These are phyloP conservation scores for Colletotrichum nymphaeae DNA, from an alignment of 2,329 filamentous ascomycete genomes.

Conservation along the genomic window DNA sequence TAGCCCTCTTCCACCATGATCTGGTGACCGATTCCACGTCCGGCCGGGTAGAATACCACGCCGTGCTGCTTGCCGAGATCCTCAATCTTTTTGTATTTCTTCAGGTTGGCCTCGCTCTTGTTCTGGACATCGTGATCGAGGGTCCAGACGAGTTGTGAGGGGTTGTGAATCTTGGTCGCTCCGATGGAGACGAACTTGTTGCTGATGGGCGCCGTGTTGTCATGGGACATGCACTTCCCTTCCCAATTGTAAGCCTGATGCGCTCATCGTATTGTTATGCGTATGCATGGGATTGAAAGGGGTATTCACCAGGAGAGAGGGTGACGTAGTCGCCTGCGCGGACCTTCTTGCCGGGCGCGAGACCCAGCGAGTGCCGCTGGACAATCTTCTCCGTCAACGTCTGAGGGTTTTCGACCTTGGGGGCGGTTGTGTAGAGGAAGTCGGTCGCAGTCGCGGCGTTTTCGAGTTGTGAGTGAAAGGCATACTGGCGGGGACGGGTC, in stretches of 20 bases:
- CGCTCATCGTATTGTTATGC: neutral
- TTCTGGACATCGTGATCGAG: slow-evolving; percentile 93
- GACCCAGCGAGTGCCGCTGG: slow-evolving; percentile 81
- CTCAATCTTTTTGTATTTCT: slow-evolving; percentile 86
- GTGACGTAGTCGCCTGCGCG: slow-evolving; percentile 86
- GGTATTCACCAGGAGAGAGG: slow-evolving; percentile 63
- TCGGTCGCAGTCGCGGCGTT: slow-evolving; percentile 61
- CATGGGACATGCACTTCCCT: slow-evolving; percentile 80
- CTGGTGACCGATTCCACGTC: slow-evolving; percentile 86
- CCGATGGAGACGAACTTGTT: slow-evolving; percentile 84
- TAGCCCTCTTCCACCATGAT: slow-evolving; percentile 90
- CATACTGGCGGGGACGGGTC: slow-evolving; percentile 54
- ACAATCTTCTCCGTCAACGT: slow-evolving; percentile 95
- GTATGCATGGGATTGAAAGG: neutral
- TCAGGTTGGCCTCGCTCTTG: slow-evolving; percentile 79
- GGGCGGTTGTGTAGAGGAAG: slow-evolving; percentile 63
- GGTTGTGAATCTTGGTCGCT: slow-evolving; percentile 77
- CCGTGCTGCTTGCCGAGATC: slow-evolving; percentile 84
- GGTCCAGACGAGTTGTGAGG: slow-evolving; percentile 82
- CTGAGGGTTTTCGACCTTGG: slow-evolving; percentile 64
- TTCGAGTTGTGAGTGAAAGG: slow-evolving; percentile 74
- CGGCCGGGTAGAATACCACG: slow-evolving; percentile 81
- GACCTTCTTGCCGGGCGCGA: slow-evolving; percentile 80
- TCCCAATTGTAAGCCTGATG: neutral
- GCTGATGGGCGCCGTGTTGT: slow-evolving; percentile 83